Base-by-base conservation (phyloP, 2,329 filamentous ascomycete genomes). In the Penicillium glabrum region DNA sequence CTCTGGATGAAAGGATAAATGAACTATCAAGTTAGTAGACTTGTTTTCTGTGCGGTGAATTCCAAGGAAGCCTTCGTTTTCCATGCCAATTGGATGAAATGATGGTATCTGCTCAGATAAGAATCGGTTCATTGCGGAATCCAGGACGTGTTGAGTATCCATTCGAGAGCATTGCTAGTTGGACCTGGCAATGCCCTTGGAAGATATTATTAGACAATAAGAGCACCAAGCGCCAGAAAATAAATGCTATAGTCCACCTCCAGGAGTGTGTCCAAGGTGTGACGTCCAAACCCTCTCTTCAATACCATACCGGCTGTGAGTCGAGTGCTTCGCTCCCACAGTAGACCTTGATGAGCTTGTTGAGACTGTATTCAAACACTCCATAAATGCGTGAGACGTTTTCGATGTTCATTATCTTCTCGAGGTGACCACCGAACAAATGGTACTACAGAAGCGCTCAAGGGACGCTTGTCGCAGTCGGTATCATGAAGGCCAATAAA, bases 371-470 rank as follows among this genome's bases (percentile, higher is more conserved):
- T 47, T 11, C 61, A 59, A 3, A 56, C 44, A 46, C 49, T 56
- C 55, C 61, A 65, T 19, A 65, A 33, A 21, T 64, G 63, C 8
- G 64, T 53, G 37, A 65, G 35, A 4, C 60, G 62, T 39, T 62
- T 66, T 66, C 14, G 52, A 64, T 27, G 51, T 51, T 27, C 60
- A 47, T 63, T 63, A 23, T 66, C 59, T 55, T 62, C 62, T 1
- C 59, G 27, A 11, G 60, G 61, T 16, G 51, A 47, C 41, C 53
- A 44, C 2, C 56, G 48, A 24, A 61, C 45, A n/a, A 63, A 48
- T 31, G 41, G 54, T 19, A 64, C 45, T 8, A 51, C 60, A 24
- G 50, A 33, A 31, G 29, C 29, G 37, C 61, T 57, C 43, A 63
- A 63, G 33, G 57, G 44, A 14, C 44, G 49, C 45, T 57, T 63